These are phyloP conservation scores for Psilocybe cyanescens DNA, from an alignment of 768 basidiomycete species.

Conservation along the genomic window DNA sequence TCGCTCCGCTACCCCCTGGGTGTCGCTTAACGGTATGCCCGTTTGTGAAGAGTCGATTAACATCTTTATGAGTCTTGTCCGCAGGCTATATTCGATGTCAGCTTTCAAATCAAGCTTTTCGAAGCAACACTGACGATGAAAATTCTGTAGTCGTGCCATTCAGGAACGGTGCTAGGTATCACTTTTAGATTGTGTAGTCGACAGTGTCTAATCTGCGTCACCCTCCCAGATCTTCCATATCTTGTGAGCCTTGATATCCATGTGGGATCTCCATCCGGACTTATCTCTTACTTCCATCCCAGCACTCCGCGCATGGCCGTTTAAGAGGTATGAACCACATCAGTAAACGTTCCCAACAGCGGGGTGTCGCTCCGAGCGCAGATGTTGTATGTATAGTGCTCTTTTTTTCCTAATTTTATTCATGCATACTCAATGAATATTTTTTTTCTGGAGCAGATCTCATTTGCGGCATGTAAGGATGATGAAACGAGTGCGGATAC, in stretches of 20 bases:
- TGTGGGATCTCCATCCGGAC: background rate
- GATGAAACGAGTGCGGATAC: conserved; percentile 77
- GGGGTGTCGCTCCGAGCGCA: conserved; percentile 60
- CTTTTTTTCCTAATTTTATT: background rate
- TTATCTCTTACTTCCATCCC: background rate
- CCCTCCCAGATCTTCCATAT: conserved; percentile 47
- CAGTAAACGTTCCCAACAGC: conserved; percentile 31
- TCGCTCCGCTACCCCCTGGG: conserved; percentile 45
- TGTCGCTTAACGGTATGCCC: conserved; percentile 50
- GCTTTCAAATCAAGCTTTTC: conserved; percentile 12
- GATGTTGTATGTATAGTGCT: conserved; percentile 57
- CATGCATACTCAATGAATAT: background rate
- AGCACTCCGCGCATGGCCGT: conserved; percentile 63
- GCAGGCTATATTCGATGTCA: conserved; percentile 57
- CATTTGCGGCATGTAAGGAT: conserved; percentile 74
- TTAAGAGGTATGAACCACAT: conserved; percentile 47
- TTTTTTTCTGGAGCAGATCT: conserved; percentile 46
- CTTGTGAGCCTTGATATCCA: conserved; percentile 30
- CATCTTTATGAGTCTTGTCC: background rate
- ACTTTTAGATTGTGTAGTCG: background rate
- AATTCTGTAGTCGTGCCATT: conserved; percentile 45
- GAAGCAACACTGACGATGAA: background rate
- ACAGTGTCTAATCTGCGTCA: background rate
- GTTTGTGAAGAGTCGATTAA: conserved; percentile 7
- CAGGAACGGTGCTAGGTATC: conserved; percentile 54